Evolutionary conservation across 306 rosid species (phyloP).

Genomic region (Prunus padus): DNA sequence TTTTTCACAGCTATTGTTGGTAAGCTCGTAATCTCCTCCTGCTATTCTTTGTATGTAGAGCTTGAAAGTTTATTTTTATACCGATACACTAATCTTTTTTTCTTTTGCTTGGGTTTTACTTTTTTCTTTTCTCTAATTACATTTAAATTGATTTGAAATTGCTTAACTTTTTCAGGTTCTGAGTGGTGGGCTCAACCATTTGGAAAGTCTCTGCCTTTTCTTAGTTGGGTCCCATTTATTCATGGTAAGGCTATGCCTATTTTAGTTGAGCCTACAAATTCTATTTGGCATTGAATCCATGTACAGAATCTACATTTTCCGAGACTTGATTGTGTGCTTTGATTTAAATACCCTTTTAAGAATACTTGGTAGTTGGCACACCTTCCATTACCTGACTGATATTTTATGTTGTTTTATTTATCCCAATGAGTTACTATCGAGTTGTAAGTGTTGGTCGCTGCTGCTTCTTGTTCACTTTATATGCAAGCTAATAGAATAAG

Average conservation of each 20-base stretch:
- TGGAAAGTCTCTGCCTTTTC: conserved; percentile 67
- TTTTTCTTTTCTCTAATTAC: not conserved
- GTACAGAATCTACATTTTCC: not conserved
- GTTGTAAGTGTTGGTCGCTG: not conserved
- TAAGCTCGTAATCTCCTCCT: conserved; percentile 39
- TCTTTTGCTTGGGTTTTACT: not conserved
- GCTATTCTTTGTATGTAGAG: conserved; percentile 3
- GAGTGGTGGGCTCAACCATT: conserved; percentile 85
- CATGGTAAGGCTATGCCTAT: conserved; percentile 46
- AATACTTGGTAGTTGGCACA: not conserved
- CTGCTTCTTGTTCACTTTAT: not conserved
- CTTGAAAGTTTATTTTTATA: conserved; percentile 8
- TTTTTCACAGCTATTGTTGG: conserved; percentile 83
- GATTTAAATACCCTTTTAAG: not conserved
- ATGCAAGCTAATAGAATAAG: too few relatives aligned
- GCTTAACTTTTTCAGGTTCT: conserved; percentile 57
- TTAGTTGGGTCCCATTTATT: conserved; percentile 72
- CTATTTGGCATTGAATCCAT: not conserved
- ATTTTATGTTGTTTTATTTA: too few relatives aligned
- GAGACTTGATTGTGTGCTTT: not conserved
- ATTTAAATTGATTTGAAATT: not conserved
- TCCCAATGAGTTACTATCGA: too few relatives aligned
- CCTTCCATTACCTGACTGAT: not conserved
- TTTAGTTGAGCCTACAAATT: conserved; percentile 5
- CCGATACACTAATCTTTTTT: not conserved